Percentiles rank a stretch among this genome's conserved stretches.
phyloP scores from a whole-genome alignment of 2,329 filamentous ascomycete species.

The Fusarium decemcellulare region DNA sequence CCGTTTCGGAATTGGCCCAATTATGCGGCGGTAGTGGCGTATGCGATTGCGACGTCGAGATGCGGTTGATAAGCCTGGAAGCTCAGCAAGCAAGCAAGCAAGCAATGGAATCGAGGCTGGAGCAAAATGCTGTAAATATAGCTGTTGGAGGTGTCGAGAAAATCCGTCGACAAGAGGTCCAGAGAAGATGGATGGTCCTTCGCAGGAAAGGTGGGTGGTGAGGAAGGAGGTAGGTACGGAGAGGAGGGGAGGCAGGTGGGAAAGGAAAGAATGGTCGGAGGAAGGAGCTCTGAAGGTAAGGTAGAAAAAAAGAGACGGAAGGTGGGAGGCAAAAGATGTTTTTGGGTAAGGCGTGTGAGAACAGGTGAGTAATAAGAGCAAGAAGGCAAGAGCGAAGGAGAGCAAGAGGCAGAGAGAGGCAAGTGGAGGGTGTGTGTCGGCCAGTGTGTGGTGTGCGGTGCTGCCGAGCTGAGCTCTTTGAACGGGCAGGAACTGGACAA shows the following conservation, averaged over 20 bases:
- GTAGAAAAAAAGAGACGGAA: slow-evolving; percentile 40
- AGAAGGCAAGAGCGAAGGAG: slow-evolving; percentile 34
- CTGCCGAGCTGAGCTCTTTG: slow-evolving; percentile 42
- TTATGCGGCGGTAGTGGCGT: slow-evolving; percentile 39
- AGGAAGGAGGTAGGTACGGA: slow-evolving; percentile 22
- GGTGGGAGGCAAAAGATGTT: slow-evolving; percentile 47
- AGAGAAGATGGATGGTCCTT: slow-evolving; percentile 22
- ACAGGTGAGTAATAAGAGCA: slow-evolving; percentile 44
- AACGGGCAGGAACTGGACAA: slow-evolving; percentile 19
- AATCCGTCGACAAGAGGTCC: background rate
- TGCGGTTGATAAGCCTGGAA: slow-evolving; percentile 16
- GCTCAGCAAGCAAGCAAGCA: background rate
- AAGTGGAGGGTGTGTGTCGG: slow-evolving; percentile 44
- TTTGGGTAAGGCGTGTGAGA: slow-evolving; percentile 45
- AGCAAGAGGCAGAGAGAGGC: slow-evolving; percentile 35
- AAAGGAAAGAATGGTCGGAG: slow-evolving; percentile 34
- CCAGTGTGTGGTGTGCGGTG: slow-evolving; percentile 42
- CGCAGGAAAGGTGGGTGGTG: slow-evolving; percentile 31
- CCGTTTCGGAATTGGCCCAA: slow-evolving; percentile 43
- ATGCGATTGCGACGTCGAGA: slow-evolving; percentile 41
- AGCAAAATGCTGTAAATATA: slow-evolving; percentile 7
- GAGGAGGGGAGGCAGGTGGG: slow-evolving; percentile 31
- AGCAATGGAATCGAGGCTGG: slow-evolving; percentile 20
- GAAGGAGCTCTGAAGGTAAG: slow-evolving; percentile 38
- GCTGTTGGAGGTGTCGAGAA: slow-evolving; percentile 21